These are phyloP conservation scores for Taphrina pruni DNA, from an alignment of 1,139 yeast species.

Conservation along the genomic window DNA sequence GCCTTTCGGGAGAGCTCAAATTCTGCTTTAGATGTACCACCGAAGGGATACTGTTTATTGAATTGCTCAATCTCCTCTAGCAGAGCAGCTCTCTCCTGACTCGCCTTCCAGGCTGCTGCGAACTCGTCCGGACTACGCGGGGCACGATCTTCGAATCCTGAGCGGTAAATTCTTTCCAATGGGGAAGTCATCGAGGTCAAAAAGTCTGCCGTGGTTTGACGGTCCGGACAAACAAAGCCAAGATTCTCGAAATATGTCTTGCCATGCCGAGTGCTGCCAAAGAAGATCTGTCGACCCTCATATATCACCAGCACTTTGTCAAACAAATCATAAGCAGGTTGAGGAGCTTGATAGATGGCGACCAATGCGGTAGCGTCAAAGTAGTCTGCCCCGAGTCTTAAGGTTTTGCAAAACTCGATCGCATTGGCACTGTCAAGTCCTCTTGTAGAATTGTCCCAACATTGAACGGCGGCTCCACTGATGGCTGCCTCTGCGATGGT, in stretches of 20 bases:
- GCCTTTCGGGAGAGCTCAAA: conserved; percentile 45
- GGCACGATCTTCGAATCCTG: conserved; percentile 66
- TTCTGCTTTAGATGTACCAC: conserved; percentile 7
- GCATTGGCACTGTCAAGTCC: conserved; percentile 80
- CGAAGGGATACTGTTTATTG: conserved; percentile 44
- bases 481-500: conserved; percentile 67
- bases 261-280: conserved; percentile 67
- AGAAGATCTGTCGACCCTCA: conserved; percentile 78
- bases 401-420: conserved; percentile 71
- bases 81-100: conserved; percentile 59
- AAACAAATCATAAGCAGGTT: conserved; percentile 74
- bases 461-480: conserved; percentile 67
- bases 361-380: conserved; percentile 68
- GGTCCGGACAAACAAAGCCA: conserved; percentile 74
- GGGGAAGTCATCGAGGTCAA: conserved; percentile 81
- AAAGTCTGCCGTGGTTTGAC: conserved; percentile 85
- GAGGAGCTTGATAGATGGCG: conserved; percentile 83
- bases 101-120: conserved; percentile 67
- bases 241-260: conserved; percentile 64
- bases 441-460: conserved; percentile 79
- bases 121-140: conserved; percentile 76
- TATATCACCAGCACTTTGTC: conserved; percentile 76
- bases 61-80: conserved; percentile 56
- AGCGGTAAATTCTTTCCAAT: conserved; percentile 62
- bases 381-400: conserved; percentile 67